Evolutionary conservation across 805 yeast genomes (phyloP).

Genomic region (Candida schatavii): DNA sequence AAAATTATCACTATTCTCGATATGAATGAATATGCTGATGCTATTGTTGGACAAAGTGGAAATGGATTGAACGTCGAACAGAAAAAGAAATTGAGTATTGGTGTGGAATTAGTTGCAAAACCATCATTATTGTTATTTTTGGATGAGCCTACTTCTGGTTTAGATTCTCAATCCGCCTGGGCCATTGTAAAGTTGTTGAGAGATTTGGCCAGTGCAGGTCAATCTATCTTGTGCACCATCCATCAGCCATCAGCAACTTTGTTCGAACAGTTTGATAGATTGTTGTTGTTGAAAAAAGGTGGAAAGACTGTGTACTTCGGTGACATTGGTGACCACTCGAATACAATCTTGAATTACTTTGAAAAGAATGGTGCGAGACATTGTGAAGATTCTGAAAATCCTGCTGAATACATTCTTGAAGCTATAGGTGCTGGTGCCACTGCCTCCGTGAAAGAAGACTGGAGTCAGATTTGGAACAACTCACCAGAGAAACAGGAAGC

Average conservation of each 20-base stretch:
- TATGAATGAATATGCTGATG: slow-evolving; percentile 53
- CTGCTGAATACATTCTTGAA: slow-evolving; percentile 73
- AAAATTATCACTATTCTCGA: slow-evolving; percentile 47
- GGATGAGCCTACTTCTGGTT: slow-evolving; percentile 75
- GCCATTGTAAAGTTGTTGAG: slow-evolving; percentile 65
- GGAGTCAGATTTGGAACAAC: slow-evolving; percentile 60
- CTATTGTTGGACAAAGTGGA: slow-evolving; percentile 47
- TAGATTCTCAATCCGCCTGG: slow-evolving; percentile 71
- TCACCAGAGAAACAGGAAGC: slow-evolving; percentile 14
- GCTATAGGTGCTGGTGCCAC: slow-evolving; percentile 83
- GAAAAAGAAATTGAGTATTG: slow-evolving; percentile 65
- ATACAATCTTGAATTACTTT: slow-evolving; percentile 29
- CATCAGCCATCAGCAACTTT: slow-evolving; percentile 76
- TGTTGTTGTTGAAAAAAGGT: slow-evolving; percentile 51
- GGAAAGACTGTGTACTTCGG: slow-evolving; percentile 48
- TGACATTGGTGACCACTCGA: slow-evolving; percentile 30
- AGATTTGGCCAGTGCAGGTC: slow-evolving; percentile 67
- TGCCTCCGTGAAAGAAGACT: slow-evolving; percentile 54
- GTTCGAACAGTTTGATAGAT: slow-evolving; percentile 65
- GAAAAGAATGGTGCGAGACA: slow-evolving; percentile 45
- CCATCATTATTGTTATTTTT: slow-evolving; percentile 60
- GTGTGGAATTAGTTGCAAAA: slow-evolving; percentile 70
- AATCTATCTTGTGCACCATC: slow-evolving; percentile 72
- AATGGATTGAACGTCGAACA: slow-evolving; percentile 59
- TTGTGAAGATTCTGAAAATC: slow-evolving; percentile 58